Conservation (phyloP, 768 basidiomycete species). For the Boletus rubropictus region DNA sequence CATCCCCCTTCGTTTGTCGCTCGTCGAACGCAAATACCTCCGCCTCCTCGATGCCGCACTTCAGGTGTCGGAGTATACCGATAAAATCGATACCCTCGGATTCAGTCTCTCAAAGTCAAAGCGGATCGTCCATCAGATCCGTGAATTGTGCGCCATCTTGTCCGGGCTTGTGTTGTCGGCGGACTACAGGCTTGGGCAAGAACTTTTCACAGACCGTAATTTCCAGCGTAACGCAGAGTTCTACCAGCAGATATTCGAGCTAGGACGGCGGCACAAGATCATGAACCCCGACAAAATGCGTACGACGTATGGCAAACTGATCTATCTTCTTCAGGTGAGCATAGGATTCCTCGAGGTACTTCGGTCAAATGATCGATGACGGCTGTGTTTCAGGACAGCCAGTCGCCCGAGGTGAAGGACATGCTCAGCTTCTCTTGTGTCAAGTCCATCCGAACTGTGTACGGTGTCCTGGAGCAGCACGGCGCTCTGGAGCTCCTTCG, state of each 20-base stretch:
- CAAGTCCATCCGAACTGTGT: conserved; percentile 69
- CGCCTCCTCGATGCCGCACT: conserved; percentile 82
- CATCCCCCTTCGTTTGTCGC: conserved; percentile 73
- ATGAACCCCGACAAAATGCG: conserved; percentile 94
- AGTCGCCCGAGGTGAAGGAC: conserved; percentile 75
- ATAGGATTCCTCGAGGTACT: not conserved
- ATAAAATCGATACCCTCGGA: conserved; percentile 80
- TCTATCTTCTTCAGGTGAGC: conserved; percentile 74
- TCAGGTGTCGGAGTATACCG: conserved; percentile 82
- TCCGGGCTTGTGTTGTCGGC: conserved; percentile 77
- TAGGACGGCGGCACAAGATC: conserved; percentile 81
- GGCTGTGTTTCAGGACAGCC: conserved; percentile 59
- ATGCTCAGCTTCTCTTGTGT: conserved; percentile 77
- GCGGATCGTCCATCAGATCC: conserved; percentile 80
- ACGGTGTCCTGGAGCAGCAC: conserved; percentile 58
- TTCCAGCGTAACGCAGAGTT: conserved; percentile 77
- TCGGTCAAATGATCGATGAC: not conserved
- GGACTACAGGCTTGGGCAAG: conserved; percentile 86
- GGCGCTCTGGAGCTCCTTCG: conserved; percentile 64
- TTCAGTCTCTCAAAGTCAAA: conserved; percentile 80
- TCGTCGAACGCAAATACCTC: conserved; percentile 75
- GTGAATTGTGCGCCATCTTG: conserved; percentile 83
- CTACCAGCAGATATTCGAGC: conserved; percentile 74
- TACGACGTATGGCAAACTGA: conserved; percentile 80
- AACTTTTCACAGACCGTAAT: conserved; percentile 75